Evolutionary conservation across 805 yeast genomes (phyloP).

Genomic region (Wickerhamiella bombiphila): DNA sequence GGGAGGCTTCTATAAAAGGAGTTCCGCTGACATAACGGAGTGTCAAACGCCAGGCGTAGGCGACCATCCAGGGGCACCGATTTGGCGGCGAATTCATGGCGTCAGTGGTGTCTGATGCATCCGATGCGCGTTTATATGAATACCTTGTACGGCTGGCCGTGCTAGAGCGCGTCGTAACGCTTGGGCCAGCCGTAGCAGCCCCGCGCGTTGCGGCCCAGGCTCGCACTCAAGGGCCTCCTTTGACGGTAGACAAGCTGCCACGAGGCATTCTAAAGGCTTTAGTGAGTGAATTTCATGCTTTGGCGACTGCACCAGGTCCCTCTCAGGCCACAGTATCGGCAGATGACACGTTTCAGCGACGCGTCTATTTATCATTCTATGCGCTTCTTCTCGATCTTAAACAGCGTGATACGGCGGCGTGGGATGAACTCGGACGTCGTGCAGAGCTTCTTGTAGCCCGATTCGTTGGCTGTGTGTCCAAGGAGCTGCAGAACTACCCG

Average conservation of each 20-base stretch:
- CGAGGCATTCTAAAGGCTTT: conserved; percentile 21
- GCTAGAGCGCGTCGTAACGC: conserved; percentile 45
- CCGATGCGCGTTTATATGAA: conserved; percentile 29
- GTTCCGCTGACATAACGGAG: no score
- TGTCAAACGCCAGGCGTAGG: no score
- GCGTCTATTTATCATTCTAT: conserved; percentile 47
- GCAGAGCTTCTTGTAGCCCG: conserved; percentile 24
- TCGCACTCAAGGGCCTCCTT: neutral
- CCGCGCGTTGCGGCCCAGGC: no score
- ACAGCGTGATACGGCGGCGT: conserved; percentile 21
- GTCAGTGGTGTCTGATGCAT: neutral
- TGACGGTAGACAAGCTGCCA: conserved; percentile 16
- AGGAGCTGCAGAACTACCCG: conserved; percentile 16
- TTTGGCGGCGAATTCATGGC: no score
- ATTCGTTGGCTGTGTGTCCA: conserved; percentile 22
- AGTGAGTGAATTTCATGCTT: conserved; percentile 22
- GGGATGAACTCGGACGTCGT: conserved; percentile 18
- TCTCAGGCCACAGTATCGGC: conserved; percentile 17
- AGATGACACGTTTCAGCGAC: conserved; percentile 29
- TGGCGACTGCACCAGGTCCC: conserved; percentile 20
- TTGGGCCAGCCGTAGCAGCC: conserved; percentile 20
- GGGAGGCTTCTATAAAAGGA: no score
- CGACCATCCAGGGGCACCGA: no score
- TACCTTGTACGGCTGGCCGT: conserved; percentile 40
- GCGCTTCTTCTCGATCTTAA: conserved; percentile 37